Conservation (phyloP, 352 stramenopile genomes). For the Phytophthora syringae region DNA sequence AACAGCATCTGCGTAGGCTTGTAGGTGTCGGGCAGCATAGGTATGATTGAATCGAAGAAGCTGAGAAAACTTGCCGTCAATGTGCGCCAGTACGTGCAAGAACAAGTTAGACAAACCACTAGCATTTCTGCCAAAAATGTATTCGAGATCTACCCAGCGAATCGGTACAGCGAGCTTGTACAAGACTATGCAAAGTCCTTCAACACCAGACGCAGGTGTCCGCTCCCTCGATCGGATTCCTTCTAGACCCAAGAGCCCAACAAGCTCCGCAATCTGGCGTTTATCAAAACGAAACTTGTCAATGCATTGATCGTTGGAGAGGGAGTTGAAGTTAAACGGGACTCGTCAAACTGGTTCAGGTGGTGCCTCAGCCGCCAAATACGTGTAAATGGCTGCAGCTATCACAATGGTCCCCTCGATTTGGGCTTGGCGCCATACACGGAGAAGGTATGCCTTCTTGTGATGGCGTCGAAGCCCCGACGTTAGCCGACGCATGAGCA, state of each 20-base stretch:
- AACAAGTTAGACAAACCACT: conserved; percentile 23
- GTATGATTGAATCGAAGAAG: conserved; percentile 13
- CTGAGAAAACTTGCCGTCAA: neutral
- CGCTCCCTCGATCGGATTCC: conserved; percentile 1
- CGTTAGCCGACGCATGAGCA: neutral
- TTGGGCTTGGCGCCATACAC: neutral
- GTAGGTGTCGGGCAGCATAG: conserved; percentile 1
- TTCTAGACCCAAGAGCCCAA: neutral
- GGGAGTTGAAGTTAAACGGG: conserved; percentile 1
- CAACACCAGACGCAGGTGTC: neutral
- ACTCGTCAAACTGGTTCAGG: neutral
- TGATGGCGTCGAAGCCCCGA: neutral
- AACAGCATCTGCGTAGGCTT: conserved; percentile 14
- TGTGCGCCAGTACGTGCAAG: conserved; percentile 1
- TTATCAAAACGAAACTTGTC: conserved; percentile 5
- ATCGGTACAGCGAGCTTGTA: conserved; percentile 13
- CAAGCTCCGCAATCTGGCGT: neutral
- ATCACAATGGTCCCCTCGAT: neutral
- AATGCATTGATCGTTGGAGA: conserved; percentile 2
- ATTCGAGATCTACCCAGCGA: conserved; percentile 8
- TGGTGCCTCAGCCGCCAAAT: neutral
- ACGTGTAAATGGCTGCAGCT: neutral
- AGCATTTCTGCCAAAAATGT: conserved; percentile 2
- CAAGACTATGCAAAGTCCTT: conserved; percentile 14
- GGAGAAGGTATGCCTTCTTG: neutral